Percentiles rank a stretch among this genome's conserved stretches.
phyloP scores from a whole-genome alignment of 768 basidiomycete genomes.

The Lentinus brumalis region DNA sequence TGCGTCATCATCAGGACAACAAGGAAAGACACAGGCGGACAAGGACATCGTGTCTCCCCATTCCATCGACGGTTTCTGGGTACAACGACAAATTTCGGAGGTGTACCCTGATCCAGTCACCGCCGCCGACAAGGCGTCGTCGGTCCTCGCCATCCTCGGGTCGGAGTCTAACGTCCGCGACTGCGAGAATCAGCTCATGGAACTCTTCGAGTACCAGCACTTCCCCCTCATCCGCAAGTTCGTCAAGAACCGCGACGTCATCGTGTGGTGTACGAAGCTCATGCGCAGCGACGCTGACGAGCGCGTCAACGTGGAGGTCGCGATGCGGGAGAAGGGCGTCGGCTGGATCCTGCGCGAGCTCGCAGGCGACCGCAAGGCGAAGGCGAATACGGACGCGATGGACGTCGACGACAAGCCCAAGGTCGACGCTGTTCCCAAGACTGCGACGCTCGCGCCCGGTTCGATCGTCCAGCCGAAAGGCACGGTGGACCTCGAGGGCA shows the following conservation, averaged over 20 bases:
- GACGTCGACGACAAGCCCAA: conserved; percentile 69
- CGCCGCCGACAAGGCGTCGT: conserved; percentile 85
- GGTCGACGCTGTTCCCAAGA: conserved; percentile 60
- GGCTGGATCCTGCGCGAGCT: conserved; percentile 95
- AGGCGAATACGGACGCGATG: conserved; percentile 64
- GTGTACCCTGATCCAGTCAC: conserved; percentile 94
- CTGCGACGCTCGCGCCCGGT: conserved; percentile 85
- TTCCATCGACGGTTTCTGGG: conserved; percentile 96
- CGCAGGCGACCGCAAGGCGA: conserved; percentile 74
- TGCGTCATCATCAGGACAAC: conserved; percentile 49
- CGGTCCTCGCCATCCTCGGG: conserved; percentile 81
- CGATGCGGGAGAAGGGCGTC: conserved; percentile 96
- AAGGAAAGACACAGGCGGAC: conserved; percentile 57
- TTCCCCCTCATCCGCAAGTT: conserved; percentile 90
- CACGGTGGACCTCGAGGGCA: conserved; percentile 85
- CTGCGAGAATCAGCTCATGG: conserved; percentile 95
- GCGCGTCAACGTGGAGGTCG: conserved; percentile 91
- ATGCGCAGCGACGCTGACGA: conserved; percentile 88
- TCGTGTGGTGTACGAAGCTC: conserved; percentile 98
- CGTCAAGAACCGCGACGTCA: conserved; percentile 92
- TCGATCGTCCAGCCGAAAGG: conserved; percentile 84
- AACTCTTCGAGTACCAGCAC: conserved; percentile 90
- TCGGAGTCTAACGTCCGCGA: conserved; percentile 89
- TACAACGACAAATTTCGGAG: conserved; percentile 90
- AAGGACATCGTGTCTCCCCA: conserved; percentile 87